Base-by-base conservation (phyloP, 2,329 filamentous ascomycete genomes). In the Diaporthe eres region DNA sequence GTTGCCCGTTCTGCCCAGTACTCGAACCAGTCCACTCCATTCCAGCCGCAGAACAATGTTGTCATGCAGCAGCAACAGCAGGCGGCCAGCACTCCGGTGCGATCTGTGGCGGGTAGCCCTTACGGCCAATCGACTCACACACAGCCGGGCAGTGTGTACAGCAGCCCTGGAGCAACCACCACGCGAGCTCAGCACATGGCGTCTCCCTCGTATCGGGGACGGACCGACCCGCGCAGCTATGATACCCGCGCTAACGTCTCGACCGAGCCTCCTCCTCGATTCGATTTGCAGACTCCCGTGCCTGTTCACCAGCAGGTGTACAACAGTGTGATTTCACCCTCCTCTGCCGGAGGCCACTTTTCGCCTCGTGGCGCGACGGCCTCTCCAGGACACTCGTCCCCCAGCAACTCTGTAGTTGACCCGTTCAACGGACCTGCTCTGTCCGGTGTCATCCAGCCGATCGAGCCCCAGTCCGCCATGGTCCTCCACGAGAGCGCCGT, bases 191-290 rank as follows among this genome's bases (percentile, higher is more conserved):
- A 55, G 19, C 65, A 70, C 10, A 19, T 55, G 47, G 37, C 7
- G 7, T 55, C 74, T 22, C 74, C 74, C 37, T 31, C 49, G 4
- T 37, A 34, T 25, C 44, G 63, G 8, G 39, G 53, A 39, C 80
- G 83, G 67, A 85, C 85, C 0, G 86, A 87, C 79, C 86, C 86
- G 2, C 84, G 84, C 73, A 86, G 84, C 79, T 86, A 86, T 76
- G 84, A 85, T 1, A 85, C 85, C 5, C 82, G 83, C 7, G 81
- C 82, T 39, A 81, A 79, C 0, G 78, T 78, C 47, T 75, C 77
- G 6, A 78, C 76, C 39, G 78, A 81, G 47, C 82, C 85, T 19
- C 85, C 86, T 15, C 86, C 86, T 4, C 84, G 81, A 31, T 86
- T 86, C 73, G 80, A 81, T n/a, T 74, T 83, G n/a, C 58, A 68